phyloP scores from a whole-genome alignment of 2,329 filamentous ascomycete genomes.

The Fusarium sp. region DNA sequence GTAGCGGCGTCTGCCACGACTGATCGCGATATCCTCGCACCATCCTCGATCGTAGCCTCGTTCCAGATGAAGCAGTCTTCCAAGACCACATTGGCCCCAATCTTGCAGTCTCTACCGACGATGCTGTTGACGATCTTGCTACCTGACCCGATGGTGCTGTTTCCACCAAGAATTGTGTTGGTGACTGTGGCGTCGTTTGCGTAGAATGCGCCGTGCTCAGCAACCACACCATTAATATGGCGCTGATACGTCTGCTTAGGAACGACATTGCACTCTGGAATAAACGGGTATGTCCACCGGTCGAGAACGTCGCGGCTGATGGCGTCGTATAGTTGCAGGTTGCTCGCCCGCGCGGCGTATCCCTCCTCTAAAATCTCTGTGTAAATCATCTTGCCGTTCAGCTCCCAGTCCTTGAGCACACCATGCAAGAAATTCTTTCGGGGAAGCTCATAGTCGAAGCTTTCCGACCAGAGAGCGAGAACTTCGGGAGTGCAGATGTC shows the following conservation, averaged over 20 bases:
- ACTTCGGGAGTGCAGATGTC: conserved; percentile 98
- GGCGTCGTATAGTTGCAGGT: conserved; percentile 89
- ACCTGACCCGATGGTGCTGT: conserved; percentile 79
- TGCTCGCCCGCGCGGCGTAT: conserved; percentile 88
- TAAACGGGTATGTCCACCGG: conserved; percentile 89
- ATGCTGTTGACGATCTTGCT: conserved; percentile 80
- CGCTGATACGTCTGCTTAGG: conserved; percentile 81
- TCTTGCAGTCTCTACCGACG: conserved; percentile 85
- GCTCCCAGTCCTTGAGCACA: conserved; percentile 94
- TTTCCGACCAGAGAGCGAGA: conserved; percentile 94
- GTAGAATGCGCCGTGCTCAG: conserved; percentile 82
- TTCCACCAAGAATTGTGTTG: conserved; percentile 80
- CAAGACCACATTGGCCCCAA: conserved; percentile 86
- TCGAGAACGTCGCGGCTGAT: conserved; percentile 88
- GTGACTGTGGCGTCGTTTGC: conserved; percentile 78
- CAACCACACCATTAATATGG: conserved; percentile 77
- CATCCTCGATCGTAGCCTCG: conserved; percentile 80
- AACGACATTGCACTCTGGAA: conserved; percentile 89
- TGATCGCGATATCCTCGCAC: conserved; percentile 75
- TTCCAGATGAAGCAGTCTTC: conserved; percentile 91
- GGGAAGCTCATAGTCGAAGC: conserved; percentile 95
- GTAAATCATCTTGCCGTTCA: conserved; percentile 97
- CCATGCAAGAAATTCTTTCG: conserved; percentile 90
- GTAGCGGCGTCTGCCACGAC: conserved; percentile 80
- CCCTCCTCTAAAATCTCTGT: conserved; percentile 85